A percentile compares a stretch with the other conserved stretches of the same genome.
These are phyloP conservation scores for Starmera amethionina DNA, from an alignment of 805 yeast species.

Conservation along the genomic window DNA sequence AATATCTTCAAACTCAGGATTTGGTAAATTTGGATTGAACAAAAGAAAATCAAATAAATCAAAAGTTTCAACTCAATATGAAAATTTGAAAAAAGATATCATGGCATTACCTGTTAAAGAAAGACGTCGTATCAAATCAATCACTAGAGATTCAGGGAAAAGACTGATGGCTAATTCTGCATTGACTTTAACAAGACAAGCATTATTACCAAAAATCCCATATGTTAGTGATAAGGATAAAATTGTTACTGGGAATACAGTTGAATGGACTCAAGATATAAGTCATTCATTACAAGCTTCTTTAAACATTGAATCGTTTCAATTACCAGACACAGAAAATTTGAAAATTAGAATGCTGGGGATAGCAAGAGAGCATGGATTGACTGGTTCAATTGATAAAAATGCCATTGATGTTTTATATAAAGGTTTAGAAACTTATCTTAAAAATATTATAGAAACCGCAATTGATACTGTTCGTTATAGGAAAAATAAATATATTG, in stretches of 20 bases:
- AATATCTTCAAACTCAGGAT: slow-evolving; percentile 28
- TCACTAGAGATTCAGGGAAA: slow-evolving; percentile 77
- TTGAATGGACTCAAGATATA: slow-evolving; percentile 90
- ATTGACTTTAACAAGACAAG: slow-evolving; percentile 57
- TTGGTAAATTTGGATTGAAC: slow-evolving; percentile 35
- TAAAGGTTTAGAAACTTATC: slow-evolving; percentile 74
- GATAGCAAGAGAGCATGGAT: slow-evolving; percentile 81
- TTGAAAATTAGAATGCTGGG: slow-evolving; percentile 65
- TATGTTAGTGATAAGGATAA: slow-evolving; percentile 34
- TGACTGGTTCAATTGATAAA: slow-evolving; percentile 71
- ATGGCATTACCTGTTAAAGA: slow-evolving; percentile 81
- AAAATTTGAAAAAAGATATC: slow-evolving; percentile 73
- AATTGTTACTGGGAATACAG: slow-evolving; percentile 30
- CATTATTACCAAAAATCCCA: slow-evolving; percentile 67
- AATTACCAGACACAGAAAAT: slow-evolving; percentile 71
- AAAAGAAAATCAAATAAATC: slow-evolving; percentile 34
- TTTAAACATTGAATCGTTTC: slow-evolving; percentile 64
- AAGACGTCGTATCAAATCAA: slow-evolving; percentile 72
- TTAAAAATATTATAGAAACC: slow-evolving; percentile 64
- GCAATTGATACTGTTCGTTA: slow-evolving; percentile 65
- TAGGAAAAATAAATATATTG: slow-evolving; percentile 34
- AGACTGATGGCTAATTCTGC: slow-evolving; percentile 62
- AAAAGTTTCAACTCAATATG: slow-evolving; percentile 63
- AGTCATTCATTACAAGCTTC: slow-evolving; percentile 78
- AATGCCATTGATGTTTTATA: slow-evolving; percentile 68